phyloP scores from a whole-genome alignment of 148 eudicot genomes.

The Selenicereus undatus region DNA sequence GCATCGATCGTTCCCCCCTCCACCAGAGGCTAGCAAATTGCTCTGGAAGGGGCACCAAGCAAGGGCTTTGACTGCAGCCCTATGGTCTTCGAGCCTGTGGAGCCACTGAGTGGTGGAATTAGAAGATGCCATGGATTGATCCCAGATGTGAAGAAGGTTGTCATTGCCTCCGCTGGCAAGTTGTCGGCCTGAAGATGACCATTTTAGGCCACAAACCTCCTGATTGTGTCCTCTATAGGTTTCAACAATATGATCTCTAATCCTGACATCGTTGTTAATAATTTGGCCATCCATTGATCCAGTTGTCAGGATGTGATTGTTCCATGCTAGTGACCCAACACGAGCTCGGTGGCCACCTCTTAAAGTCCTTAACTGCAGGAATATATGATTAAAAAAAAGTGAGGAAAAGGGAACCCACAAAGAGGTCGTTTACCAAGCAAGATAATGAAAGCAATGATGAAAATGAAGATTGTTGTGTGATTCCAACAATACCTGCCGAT shows the following conservation, averaged over 20 bases:
- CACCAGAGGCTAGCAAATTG: constrained; percentile 77
- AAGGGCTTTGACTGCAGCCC: constrained; percentile 85
- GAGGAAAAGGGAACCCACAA: background rate
- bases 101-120: constrained; percentile 61
- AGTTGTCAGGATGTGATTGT: constrained; percentile 58
- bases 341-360: constrained; percentile 65
- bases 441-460: background rate
- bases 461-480: background rate
- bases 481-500: constrained; percentile 37
- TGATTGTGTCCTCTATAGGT: constrained; percentile 67
- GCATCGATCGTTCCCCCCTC: constrained; percentile 70
- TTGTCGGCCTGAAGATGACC: constrained; percentile 73
- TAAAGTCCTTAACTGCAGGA: constrained; percentile 60
- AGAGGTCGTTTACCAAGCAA: background rate
- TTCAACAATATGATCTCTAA: constrained; percentile 49
- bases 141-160: constrained; percentile 79
- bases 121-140: constrained; percentile 53
- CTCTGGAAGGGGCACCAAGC: constrained; percentile 95
- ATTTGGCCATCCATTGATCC: constrained; percentile 76
- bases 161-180: constrained; percentile 88
- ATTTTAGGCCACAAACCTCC: constrained; percentile 75
- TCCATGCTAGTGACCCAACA: constrained; percentile 82
- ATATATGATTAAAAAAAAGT: background rate
- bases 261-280: constrained; percentile 63
- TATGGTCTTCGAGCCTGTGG: constrained; percentile 83